Base-by-base conservation (phyloP, 805 yeast genomes). In the Brettanomyces custersianus region DNA sequence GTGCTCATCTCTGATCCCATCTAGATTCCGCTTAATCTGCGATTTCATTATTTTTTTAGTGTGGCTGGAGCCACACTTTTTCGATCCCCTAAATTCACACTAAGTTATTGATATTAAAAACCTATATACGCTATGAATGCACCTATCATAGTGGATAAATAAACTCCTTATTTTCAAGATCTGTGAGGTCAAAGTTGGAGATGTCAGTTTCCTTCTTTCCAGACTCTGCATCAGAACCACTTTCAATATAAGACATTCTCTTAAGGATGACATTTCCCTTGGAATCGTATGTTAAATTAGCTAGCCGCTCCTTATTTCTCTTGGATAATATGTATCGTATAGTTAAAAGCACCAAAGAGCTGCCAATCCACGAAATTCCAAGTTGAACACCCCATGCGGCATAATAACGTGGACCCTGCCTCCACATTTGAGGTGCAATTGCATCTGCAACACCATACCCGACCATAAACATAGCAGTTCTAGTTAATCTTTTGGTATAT, bases 341-440 rank as follows among this genome's bases (percentile, higher is more conserved):
- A 2, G 66, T 52, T 3, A 64, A 33, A 7, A 66, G 55, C 12
- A 65, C 15, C 4, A 56, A 31, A 5, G 77, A 76, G 2, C 76
- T 67, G 4, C 55, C 27, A 24, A 59, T 51, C 49, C 67, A 72
- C 5, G 69, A 59, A 16, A 68, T 46, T 6, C 68, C 70, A 30
- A 70, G 66, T 45, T 70, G 77, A 11, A 69, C 70, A 35, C 65
- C 53, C 76, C 77, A 63, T 9, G 72, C 70, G 2, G 64, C 59
- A n/a, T 50, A 40, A 44, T 60, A 68, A 38, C 65, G 52, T 31
- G 78, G 77, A 6, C 65, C 61, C 42, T 45, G 50, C 6, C 46
- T 55, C 72, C 76, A 73, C 16, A 72, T 43, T 47, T 72, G 78
- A 4, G 79, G 77, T 5, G 73, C 68, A 20, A 71, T 63, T 15